Evolutionary conservation across 306 rosid genomes (phyloP), one percentile per base, ranked within the genome.

Genomic region (Astragalus glycyphyllos): DNA sequence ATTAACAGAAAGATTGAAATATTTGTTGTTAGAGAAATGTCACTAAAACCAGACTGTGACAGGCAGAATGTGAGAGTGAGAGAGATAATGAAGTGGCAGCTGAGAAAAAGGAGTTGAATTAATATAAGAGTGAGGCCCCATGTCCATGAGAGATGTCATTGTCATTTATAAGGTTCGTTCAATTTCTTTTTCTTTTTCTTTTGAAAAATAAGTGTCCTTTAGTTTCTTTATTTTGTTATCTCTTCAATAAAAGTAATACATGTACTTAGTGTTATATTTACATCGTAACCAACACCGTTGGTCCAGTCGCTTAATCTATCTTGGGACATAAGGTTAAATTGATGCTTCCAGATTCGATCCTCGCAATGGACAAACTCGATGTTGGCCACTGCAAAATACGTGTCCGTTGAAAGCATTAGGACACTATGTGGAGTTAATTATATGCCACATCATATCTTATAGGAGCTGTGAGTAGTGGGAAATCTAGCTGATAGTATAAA

Each of bases 31-130:
- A 3, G 80, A 56, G 78, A 68, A 69, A 13, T 80, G 78, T 80
- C 78, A 76, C 82, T 70, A 72, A 59, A 71, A 48, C 71, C 26
- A 64, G 73, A 79, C 26, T 55, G 68, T 41, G 82, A 66, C 46
- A 72, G 76, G 34, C 68, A 75, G 69, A 79, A 70, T 68, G 11
- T 51, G 77, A 78, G 78, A 74, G 73, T 4, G 81, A 59, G 78
- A 60, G 73, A 57, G 81, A 85, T 66, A 82, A 79, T 73, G 84
- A 85, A 85, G 83, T 82, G 46, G 84, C 80, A 85, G 77, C 89
- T 76, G 76, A 79, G 86, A 65, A 73, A 73, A 76, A 71, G 81
- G 75, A 77, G 83, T 77, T 77, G 78, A 77, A 78, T 77, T 77
- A 71, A 81, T 81, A 81, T 56, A 78, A 80, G 78, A 79, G 69